Conservation (phyloP, 2,329 filamentous ascomycete species). For the Aspergillus ochraceus region DNA sequence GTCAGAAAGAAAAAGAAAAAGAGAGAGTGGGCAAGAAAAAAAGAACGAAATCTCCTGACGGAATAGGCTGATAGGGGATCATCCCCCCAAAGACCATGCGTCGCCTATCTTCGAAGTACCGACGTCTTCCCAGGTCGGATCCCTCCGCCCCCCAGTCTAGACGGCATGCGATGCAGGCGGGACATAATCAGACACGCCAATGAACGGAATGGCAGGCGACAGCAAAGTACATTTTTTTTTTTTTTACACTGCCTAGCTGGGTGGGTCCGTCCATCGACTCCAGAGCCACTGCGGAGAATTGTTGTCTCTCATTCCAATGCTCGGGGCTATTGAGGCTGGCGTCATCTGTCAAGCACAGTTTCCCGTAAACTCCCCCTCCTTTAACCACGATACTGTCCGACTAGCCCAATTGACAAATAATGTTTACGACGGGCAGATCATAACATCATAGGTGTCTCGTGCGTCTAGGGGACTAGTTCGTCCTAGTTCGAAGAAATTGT, state of each 20-base stretch:
- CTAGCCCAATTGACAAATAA: background rate
- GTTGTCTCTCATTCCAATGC: constrained; percentile 16
- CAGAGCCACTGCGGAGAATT: constrained; percentile 24
- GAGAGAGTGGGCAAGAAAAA: background rate
- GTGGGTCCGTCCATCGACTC: constrained; percentile 15
- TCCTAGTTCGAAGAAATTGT: background rate
- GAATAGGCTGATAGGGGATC: background rate
- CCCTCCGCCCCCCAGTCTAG: background rate
- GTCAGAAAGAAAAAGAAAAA: background rate
- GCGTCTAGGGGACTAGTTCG: background rate
- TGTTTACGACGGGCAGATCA: background rate
- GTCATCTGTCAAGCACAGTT: constrained; percentile 15
- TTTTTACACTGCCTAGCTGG: constrained; percentile 2
- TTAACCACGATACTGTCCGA: background rate
- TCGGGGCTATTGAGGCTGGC: constrained; percentile 16
- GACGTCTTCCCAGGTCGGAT: background rate
- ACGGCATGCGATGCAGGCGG: constrained; percentile 1
- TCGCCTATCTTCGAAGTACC: background rate
- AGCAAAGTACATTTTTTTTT: background rate
- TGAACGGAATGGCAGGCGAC: background rate
- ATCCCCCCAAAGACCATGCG: background rate
- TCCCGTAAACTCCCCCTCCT: background rate
- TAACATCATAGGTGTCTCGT: background rate
- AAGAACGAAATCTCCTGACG: background rate
- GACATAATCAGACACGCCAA: background rate